Base-by-base conservation (phyloP, 306 rosid genomes). In the Datisca glomerata region DNA sequence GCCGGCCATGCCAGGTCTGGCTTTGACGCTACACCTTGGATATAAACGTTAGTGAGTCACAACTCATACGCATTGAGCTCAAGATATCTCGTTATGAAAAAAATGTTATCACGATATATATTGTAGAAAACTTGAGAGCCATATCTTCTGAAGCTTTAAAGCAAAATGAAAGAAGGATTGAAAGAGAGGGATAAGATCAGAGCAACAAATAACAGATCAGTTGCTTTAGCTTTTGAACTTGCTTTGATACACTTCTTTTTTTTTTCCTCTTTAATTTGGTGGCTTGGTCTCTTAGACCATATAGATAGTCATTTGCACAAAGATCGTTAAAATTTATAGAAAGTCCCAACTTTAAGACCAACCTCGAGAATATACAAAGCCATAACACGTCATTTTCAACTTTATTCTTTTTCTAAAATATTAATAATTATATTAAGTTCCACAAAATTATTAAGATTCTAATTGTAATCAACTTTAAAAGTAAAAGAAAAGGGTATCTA, bases 281-380 rank as follows among this genome's bases (percentile, higher is more conserved):
- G 66, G 66, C 69, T 45, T 41, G 16, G 29, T 66, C 66, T 57
- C 55, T 46, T 31, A 21, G 53, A 36, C 45, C 45, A 49, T 49
- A 49, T 33, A 20, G 43, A 49, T 49, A 60, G 51, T 12, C 23
- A 17, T n/a, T 47, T 39, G 37, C 47, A 45, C 60, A n/a, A n/a
- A n/a, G n/a, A n/a, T n/a, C n/a, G n/a, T n/a, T n/a, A n/a, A 47
- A 45, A 40, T 32, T 60, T 57, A 34, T 51, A 57, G 77, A 70
- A 79, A 50, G 56, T 50, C 50, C 44, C 49, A 45, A 34, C 80
- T 83, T 83, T 75, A 66, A 61, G 86, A 79, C 86, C 75, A 57
- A 56, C 65, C 79, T 69, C 55, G 64, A 75, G 79, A 74, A 82
- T 69, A 67, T 59, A 56, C 19, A 60, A 73, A 60, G 64, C 55